Conservation (phyloP, 257 asterid species). For the Mentha longifolia region DNA sequence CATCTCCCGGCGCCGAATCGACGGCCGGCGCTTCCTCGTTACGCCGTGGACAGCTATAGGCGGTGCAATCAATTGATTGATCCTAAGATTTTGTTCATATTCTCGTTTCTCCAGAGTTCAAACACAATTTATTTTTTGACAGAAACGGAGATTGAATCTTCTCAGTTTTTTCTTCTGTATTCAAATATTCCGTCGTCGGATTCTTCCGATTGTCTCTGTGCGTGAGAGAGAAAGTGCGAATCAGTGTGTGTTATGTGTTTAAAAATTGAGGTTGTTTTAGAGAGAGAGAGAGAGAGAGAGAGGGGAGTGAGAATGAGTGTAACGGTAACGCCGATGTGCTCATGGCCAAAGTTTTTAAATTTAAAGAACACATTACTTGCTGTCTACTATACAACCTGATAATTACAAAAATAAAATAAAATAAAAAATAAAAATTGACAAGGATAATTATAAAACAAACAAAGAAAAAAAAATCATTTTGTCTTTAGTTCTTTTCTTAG, state of each 20-base stretch:
- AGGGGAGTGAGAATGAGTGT: background rate
- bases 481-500: too few relatives aligned
- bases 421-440: too few relatives aligned
- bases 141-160: conserved; percentile 28
- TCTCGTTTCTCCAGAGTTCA: conserved; percentile 3
- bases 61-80: conserved; percentile 22
- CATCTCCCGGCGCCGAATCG: conserved; percentile 51
- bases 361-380: background rate
- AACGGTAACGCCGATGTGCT: conserved; percentile 1
- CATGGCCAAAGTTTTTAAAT: background rate
- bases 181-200: conserved; percentile 26
- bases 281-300: conserved; percentile 9
- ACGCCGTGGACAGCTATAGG: conserved; percentile 30
- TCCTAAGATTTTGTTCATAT: background rate
- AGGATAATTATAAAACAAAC: too few relatives aligned
- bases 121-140: conserved; percentile 30
- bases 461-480: too few relatives aligned
- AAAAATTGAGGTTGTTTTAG: conserved; percentile 16
- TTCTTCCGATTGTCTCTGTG: conserved; percentile 19
- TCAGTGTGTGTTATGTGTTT: conserved; percentile 30
- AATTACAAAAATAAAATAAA: too few relatives aligned
- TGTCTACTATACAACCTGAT: background rate
- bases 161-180: conserved; percentile 10
- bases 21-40: conserved; percentile 39
- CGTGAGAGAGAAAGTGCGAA: conserved; percentile 38